Evolutionary conservation across 805 yeast species (phyloP).

Genomic region (Kodamaea restingae): DNA sequence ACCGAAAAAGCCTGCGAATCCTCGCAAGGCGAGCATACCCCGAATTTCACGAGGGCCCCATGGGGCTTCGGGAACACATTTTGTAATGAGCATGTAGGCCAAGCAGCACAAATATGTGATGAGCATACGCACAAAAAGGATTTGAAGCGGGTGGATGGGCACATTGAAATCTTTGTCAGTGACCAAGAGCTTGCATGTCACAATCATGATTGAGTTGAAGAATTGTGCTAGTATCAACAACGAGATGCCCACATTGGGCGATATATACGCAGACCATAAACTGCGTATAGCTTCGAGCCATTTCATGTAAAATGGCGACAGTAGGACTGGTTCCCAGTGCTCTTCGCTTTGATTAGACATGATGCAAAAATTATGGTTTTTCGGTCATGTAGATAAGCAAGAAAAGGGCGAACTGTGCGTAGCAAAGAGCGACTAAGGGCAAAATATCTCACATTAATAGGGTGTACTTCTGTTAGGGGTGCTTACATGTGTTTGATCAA

Average conservation of each 20-base stretch:
- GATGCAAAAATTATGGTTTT: not conserved
- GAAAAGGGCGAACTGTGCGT: too few relatives aligned
- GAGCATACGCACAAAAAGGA: slow-evolving; percentile 70
- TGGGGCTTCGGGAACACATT: slow-evolving; percentile 55
- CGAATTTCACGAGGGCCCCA: slow-evolving; percentile 65
- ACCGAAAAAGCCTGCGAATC: slow-evolving; percentile 67
- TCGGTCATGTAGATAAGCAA: not conserved
- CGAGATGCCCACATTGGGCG: slow-evolving; percentile 51
- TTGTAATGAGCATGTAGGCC: slow-evolving; percentile 48
- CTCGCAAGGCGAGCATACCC: slow-evolving; percentile 53
- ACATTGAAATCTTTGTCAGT: slow-evolving; percentile 54
- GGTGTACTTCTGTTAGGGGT: too few relatives aligned
- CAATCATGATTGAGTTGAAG: slow-evolving; percentile 73
- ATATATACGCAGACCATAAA: slow-evolving; percentile 9
- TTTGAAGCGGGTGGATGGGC: slow-evolving; percentile 75
- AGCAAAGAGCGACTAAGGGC: too few relatives aligned
- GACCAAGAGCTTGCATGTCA: slow-evolving; percentile 70
- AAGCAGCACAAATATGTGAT: slow-evolving; percentile 63
- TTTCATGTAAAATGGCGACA: not conserved
- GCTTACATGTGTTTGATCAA: too few relatives aligned
- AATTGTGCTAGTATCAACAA: slow-evolving; percentile 61
- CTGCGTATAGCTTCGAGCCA: not conserved
- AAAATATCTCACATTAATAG: too few relatives aligned
- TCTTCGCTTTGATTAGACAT: not conserved
- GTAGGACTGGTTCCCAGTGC: not conserved